Evolutionary conservation across 2,329 filamentous ascomycete genomes (phyloP).

Genomic region (Arachnopeziza araneosa): DNA sequence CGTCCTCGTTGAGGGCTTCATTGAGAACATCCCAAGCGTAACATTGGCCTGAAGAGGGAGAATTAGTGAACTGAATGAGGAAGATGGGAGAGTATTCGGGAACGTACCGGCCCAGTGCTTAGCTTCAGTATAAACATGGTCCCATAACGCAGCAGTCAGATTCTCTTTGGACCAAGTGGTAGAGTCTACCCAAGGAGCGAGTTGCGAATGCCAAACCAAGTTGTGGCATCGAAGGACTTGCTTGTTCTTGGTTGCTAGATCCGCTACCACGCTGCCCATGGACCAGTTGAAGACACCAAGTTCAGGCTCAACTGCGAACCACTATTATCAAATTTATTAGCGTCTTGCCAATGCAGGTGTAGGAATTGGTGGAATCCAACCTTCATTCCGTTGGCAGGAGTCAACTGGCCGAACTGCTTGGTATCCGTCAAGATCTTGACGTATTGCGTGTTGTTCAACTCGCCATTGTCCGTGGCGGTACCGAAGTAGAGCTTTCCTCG

Average conservation of each 20-base stretch:
- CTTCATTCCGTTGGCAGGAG: slow-evolving; percentile 57
- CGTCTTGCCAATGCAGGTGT: background rate
- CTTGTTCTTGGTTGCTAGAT: slow-evolving; percentile 42
- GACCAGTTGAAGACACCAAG: slow-evolving; percentile 50
- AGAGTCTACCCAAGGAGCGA: slow-evolving; percentile 42
- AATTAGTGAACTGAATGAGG: background rate
- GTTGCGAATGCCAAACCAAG: slow-evolving; percentile 46
- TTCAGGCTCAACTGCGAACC: slow-evolving; percentile 55
- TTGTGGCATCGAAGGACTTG: slow-evolving; percentile 59
- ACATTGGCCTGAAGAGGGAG: background rate
- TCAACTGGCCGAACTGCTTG: slow-evolving; percentile 58
- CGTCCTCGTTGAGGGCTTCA: slow-evolving; percentile 55
- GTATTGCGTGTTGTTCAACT: slow-evolving; percentile 50
- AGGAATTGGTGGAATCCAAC: slow-evolving; percentile 8
- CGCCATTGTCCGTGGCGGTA: slow-evolving; percentile 52
- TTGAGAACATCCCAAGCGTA: slow-evolving; percentile 60
- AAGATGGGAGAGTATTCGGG: slow-evolving; percentile 40
- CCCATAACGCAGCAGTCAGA: slow-evolving; percentile 48
- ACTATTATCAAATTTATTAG: slow-evolving; percentile 32
- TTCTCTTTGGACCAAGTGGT: slow-evolving; percentile 50
- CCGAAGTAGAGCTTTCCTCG: slow-evolving; percentile 51
- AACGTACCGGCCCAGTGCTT: slow-evolving; percentile 46
- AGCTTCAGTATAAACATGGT: slow-evolving; percentile 54
- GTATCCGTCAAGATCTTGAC: slow-evolving; percentile 47
- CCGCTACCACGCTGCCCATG: slow-evolving; percentile 48